These are phyloP conservation scores for Polygonum maritimum DNA, from an alignment of 148 eudicot genomes.

Conservation along the genomic window DNA sequence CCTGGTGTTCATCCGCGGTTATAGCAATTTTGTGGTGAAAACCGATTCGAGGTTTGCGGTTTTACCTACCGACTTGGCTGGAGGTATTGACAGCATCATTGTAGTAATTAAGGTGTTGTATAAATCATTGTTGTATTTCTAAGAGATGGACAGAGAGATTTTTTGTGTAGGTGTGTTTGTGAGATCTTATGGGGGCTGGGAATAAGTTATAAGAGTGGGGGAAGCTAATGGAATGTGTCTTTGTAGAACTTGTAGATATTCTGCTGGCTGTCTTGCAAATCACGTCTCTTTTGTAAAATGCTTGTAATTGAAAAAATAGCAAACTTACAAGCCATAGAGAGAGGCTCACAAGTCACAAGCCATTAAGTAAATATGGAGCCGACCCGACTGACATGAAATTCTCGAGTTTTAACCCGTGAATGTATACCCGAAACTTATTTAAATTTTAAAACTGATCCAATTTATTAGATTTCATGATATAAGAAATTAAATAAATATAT, in stretches of 20 bases:
- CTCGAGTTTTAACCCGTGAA: too few species aligned
- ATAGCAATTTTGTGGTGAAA: constrained; percentile 11
- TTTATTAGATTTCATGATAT: too few species aligned
- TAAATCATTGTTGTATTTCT: neutral
- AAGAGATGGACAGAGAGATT: neutral
- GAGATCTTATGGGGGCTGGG: neutral
- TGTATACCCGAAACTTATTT: too few species aligned
- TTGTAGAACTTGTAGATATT: neutral
- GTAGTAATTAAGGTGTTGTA: neutral
- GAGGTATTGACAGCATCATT: neutral
- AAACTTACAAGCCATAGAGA: too few species aligned
- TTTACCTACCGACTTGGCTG: neutral
- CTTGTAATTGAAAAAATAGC: neutral
- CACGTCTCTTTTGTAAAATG: neutral
- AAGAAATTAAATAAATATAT: too few species aligned
- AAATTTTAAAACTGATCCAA: too few species aligned
- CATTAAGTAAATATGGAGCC: too few species aligned
- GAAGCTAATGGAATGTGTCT: neutral
- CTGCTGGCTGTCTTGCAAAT: neutral
- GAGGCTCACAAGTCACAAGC: too few species aligned
- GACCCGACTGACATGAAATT: too few species aligned
- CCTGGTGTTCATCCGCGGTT: constrained; percentile 30
- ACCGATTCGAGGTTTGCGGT: neutral
- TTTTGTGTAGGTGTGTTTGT: neutral
- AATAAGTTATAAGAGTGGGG: neutral